A percentile compares a stretch with the other conserved stretches of the same genome.
These are phyloP conservation scores for Ottelia alismoides DNA, from an alignment of 106 monocot species.

Conservation along the genomic window DNA sequence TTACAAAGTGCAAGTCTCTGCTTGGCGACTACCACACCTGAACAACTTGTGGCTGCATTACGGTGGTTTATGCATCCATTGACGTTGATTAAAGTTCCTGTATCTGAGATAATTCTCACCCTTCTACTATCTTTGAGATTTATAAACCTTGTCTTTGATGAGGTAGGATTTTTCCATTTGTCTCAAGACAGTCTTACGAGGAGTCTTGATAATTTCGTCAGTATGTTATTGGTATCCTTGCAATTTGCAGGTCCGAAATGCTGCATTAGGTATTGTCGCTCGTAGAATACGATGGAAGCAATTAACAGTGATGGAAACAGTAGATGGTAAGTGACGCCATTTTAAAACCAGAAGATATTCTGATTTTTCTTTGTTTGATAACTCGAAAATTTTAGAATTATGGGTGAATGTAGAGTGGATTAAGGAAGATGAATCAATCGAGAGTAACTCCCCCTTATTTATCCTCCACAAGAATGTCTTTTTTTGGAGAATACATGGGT, in stretches of 20 bases:
- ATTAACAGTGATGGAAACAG: constrained; percentile 63
- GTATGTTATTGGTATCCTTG: too few species aligned
- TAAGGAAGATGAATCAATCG: too few species aligned
- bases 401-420: too few species aligned
- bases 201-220: too few species aligned
- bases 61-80: constrained; percentile 89
- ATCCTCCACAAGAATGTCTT: too few species aligned
- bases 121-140: constrained; percentile 96
- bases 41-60: constrained; percentile 90
- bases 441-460: too few species aligned
- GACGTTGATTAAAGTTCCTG: constrained; percentile 54
- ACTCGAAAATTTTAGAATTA: too few species aligned
- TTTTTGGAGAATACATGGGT: too few species aligned
- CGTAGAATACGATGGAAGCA: constrained; percentile 75
- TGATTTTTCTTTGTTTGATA: too few species aligned
- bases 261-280: constrained; percentile 80
- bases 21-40: constrained; percentile 88
- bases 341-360: too few species aligned
- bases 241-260: constrained; percentile 66
- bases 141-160: constrained; percentile 95
- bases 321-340: constrained; percentile 75
- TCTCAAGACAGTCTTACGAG: too few species aligned
- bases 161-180: constrained; percentile 53
- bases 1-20: constrained; percentile 99
- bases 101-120: constrained; percentile 88